A percentile compares a stretch with the other conserved stretches of the same genome.
These are phyloP conservation scores for Schwanniomyces polymorphus DNA, from an alignment of 805 yeast genomes.

Conservation along the genomic window DNA sequence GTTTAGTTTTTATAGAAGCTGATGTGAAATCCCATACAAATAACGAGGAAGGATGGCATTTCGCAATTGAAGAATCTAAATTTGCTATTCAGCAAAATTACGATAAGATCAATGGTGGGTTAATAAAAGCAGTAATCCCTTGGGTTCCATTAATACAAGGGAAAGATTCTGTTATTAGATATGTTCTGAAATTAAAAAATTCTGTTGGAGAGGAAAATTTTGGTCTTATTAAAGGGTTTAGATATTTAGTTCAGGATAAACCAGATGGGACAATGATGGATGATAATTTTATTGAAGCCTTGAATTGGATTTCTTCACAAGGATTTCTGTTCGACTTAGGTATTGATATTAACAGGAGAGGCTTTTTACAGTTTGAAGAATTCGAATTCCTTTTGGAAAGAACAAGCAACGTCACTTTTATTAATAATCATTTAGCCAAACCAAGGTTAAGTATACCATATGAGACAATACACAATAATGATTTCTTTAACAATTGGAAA, in stretches of 20 bases:
- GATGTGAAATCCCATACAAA: conserved; percentile 22
- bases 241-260: conserved; percentile 45
- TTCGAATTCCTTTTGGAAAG: conserved; percentile 22
- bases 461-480: conserved; percentile 3
- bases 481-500: conserved; percentile 17
- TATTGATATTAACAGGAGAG: conserved; percentile 36
- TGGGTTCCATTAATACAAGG: conserved; percentile 47
- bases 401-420: conserved; percentile 25
- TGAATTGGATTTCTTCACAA: conserved; percentile 31
- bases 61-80: conserved; percentile 25
- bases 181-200: conserved; percentile 12
- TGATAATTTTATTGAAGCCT: conserved; percentile 23
- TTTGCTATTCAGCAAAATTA: conserved; percentile 15
- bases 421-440: conserved; percentile 45
- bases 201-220: conserved; percentile 6
- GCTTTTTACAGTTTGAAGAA: conserved; percentile 42
- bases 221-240: conserved; percentile 34
- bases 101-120: conserved; percentile 8
- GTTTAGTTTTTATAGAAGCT: conserved; percentile 33
- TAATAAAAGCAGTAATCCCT: conserved; percentile 34
- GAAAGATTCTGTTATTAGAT: conserved; percentile 11
- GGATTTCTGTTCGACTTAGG: conserved; percentile 42
- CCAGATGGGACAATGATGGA: conserved; percentile 33
- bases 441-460: conserved; percentile 27
- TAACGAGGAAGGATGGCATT: conserved; percentile 14